Evolutionary conservation across 805 yeast genomes (phyloP).

Genomic region (Ogataea thermomethanolica): DNA sequence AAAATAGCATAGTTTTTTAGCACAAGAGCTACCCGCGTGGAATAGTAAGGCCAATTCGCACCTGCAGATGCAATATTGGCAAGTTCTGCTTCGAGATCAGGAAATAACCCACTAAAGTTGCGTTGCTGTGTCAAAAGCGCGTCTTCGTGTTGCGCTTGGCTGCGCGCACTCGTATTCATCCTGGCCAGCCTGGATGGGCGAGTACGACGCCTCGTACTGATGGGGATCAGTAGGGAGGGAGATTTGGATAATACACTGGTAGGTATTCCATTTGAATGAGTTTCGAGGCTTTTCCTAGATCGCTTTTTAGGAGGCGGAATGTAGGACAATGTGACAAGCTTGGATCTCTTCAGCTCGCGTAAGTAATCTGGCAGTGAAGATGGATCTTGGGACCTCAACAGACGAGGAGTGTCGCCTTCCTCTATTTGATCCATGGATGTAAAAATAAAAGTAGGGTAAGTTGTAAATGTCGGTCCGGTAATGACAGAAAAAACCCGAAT

Average conservation of each 20-base stretch:
- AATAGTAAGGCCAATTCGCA: constrained; percentile 10
- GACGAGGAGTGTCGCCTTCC: constrained; percentile 8
- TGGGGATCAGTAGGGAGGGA: constrained; percentile 15
- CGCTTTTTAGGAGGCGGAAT: constrained; percentile 14
- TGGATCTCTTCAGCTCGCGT: constrained; percentile 22
- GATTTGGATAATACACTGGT: constrained; percentile 9
- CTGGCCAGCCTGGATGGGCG: constrained; percentile 2
- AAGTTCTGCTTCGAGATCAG: constrained; percentile 6
- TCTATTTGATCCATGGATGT: constrained; percentile 4
- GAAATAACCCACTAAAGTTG: constrained; percentile 4
- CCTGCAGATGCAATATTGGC: not conserved
- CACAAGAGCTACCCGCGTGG: constrained; percentile 10
- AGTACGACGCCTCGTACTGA: constrained; percentile 10
- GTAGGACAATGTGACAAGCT: constrained; percentile 24
- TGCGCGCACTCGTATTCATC: constrained; percentile 2
- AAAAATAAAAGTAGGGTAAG: not conserved
- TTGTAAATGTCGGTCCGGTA: too few species aligned
- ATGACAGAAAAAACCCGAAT: too few species aligned
- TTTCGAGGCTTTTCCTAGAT: constrained; percentile 4
- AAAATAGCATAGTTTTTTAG: constrained; percentile 16
- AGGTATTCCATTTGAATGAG: constrained; percentile 9
- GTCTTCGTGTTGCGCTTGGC: not conserved
- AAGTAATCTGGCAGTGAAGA: constrained; percentile 20
- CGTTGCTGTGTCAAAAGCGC: not conserved
- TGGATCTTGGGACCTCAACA: constrained; percentile 22